Percentiles rank a stretch among this genome's conserved stretches.
Evolutionary conservation across 2,329 filamentous ascomycete genomes (phyloP).

Genomic region (Penicillium concentricum): DNA sequence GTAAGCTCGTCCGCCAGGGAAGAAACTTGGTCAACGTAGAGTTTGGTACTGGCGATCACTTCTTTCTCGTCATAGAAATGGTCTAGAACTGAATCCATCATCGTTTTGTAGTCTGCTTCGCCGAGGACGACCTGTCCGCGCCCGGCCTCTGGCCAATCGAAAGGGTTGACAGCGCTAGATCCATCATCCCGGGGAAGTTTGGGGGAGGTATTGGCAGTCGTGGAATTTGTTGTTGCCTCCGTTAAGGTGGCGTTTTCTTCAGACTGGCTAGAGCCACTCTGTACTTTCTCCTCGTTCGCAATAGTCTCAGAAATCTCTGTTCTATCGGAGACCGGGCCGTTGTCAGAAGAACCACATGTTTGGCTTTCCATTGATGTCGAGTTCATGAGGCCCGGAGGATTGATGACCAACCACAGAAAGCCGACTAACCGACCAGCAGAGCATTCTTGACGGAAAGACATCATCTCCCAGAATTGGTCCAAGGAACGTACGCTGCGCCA

Average conservation of each 20-base stretch:
- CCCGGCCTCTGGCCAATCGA: slow-evolving; percentile 36
- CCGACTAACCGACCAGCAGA: slow-evolving; percentile 89
- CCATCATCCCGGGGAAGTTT: neutral
- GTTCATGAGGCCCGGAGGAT: slow-evolving; percentile 53
- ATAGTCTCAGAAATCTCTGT: neutral
- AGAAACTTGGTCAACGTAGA: slow-evolving; percentile 44
- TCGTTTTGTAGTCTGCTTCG: slow-evolving; percentile 41
- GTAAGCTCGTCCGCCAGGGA: slow-evolving; percentile 36
- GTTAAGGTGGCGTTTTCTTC: neutral
- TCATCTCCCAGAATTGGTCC: slow-evolving; percentile 98
- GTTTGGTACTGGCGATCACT: slow-evolving; percentile 40
- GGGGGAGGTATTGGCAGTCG: neutral
- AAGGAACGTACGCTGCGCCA: slow-evolving; percentile 84
- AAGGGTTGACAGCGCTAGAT: slow-evolving; percentile 24
- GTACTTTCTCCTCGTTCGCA: neutral
- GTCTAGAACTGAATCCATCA: slow-evolving; percentile 41
- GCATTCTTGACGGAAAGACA: slow-evolving; percentile 95
- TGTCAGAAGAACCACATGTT: slow-evolving; percentile 2
- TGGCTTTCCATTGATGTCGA: slow-evolving; percentile 35
- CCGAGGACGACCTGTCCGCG: slow-evolving; percentile 38
- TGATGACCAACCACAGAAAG: slow-evolving; percentile 89
- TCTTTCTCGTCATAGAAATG: slow-evolving; percentile 45
- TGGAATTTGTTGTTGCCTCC: neutral
- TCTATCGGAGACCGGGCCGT: neutral
- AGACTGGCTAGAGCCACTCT: neutral